These are phyloP conservation scores for Trichoderma breve DNA, from an alignment of 2,329 filamentous ascomycete genomes.

Conservation along the genomic window DNA sequence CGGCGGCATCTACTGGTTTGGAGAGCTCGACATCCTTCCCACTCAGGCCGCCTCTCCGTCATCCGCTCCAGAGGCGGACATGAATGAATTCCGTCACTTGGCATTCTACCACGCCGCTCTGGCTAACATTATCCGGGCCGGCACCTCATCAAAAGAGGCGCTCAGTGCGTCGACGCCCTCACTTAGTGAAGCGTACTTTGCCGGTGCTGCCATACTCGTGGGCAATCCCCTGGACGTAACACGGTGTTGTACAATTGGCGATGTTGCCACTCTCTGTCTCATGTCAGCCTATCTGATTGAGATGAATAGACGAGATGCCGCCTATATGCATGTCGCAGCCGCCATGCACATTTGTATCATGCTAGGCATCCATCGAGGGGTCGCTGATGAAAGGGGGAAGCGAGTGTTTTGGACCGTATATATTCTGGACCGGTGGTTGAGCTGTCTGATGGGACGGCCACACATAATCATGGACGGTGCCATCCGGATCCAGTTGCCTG, in stretches of 20 bases:
- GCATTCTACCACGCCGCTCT: conserved; percentile 48
- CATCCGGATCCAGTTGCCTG: conserved; percentile 43
- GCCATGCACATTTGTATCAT: conserved; percentile 49
- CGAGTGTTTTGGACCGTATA: conserved; percentile 54
- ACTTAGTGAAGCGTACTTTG: conserved; percentile 45
- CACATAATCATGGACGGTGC: conserved; percentile 47
- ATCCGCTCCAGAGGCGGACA: conserved; percentile 24
- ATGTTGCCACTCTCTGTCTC: conserved; percentile 45
- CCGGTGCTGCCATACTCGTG: conserved; percentile 42
- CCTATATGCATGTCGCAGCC: conserved; percentile 46
- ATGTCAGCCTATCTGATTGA: conserved; percentile 51
- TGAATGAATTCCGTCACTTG: conserved; percentile 37
- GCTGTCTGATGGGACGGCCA: conserved; percentile 50
- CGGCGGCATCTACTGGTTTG: conserved; percentile 51
- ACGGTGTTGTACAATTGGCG: conserved; percentile 38
- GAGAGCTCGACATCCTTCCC: conserved; percentile 38
- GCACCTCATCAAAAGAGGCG: conserved; percentile 22
- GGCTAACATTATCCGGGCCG: conserved; percentile 39
- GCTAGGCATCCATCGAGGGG: conserved; percentile 47
- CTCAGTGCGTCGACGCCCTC: conserved; percentile 24
- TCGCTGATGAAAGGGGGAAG: conserved; percentile 44
- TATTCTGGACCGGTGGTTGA: conserved; percentile 48
- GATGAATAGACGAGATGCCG: conserved; percentile 48
- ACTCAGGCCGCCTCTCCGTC: conserved; percentile 23
- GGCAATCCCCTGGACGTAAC: conserved; percentile 48